Base-by-base conservation (phyloP, 2,329 filamentous ascomycete genomes). In the Fusarium anguioides region DNA sequence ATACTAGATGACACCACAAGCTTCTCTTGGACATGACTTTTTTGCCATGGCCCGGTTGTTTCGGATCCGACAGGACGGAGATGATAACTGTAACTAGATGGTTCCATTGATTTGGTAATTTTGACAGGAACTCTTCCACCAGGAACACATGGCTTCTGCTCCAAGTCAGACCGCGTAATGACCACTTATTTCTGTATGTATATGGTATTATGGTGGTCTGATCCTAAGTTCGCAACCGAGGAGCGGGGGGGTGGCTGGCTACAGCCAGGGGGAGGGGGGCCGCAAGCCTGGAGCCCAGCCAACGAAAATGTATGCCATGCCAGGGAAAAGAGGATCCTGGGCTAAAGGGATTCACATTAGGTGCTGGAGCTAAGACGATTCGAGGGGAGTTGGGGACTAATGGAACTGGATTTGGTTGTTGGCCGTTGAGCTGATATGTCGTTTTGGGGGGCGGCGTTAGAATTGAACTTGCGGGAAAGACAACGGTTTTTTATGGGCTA, bases 201-300 rank as follows among this genome's bases (percentile, higher is more conserved):
- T 64, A 68, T 48, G 55, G 58, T 52, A 58, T 54, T 63, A 44
- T 66, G 71, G 71, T 73, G 71, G 71, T 73, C 71, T 73, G 71
- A 73, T 73, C 65, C 70, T 61, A 61, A 57, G 61, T 70, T 69
- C 59, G 61, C 69, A 73, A 69, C 69, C 69, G 69, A 72, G 46
- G 67, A 69, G 71, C 69, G 69, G 71, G 70, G 71, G 70, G 60
- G 70, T 69, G 71, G 69, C 67, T 72, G 69, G 67, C 59, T 59
- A 69, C 42, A 68, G 29, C 58, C 60, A 60, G 57, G 71, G 70
- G 70, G 51, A 44, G 64, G 42, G 57, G 57, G 68, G 57, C 41
- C 36, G 53, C 49, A 52, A 48, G 54, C 46, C 37, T 54, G 59
- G 35, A 50, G 9, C 47, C 42, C 54, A 61, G 48, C 65, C 65